Evolutionary conservation across 805 yeast species (phyloP), one percentile per base, ranked within the genome.

Genomic region (Lipomyces kockii): DNA sequence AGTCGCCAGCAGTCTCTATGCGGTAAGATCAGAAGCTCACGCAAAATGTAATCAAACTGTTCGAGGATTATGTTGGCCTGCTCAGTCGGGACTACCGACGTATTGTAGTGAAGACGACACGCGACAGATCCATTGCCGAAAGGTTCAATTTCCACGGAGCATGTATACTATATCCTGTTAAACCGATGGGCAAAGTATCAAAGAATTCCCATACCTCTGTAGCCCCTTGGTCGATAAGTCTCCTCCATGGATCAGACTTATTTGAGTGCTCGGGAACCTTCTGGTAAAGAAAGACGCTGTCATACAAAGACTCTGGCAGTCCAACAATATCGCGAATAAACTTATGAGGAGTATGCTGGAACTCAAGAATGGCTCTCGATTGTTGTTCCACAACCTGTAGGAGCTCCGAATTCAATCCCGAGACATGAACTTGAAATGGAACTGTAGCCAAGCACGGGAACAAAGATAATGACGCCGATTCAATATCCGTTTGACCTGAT

Each of bases 361-460:
- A 57, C 20, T 61, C 66, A 9, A 68, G 43, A 9, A 62, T n/a
- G 14, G 39, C 32, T n/a, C 37, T 35, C 3, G 59, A 39, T 2
- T 25, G n/a, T 12, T 53, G 54, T 14, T 65, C 55, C 6, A 72
- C 55, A 11, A 27, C 29, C n/a, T 25, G 46, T 9, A 63, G 14
- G 29, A 60, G 54, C 29, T 62, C 66, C n/a, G 22, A 8, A 37
- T 72, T 71, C 14, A 58, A 58, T 25, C 74, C 74, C 3, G 46
- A 34, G 11, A 72, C 32, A 9, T n/a, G n/a, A 9, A 63, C 64
- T 9, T 64, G 35, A 35, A 66, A 54, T 22, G 75, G 75, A 3
- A 71, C 61, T 2, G 74, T 72, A 7, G 67, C 61, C 14, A 72
- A 27, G n/a, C 69, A 68, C 6, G 75, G 75, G 27, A 68, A 71